These are phyloP conservation scores for Lactifluus echinatus DNA, from an alignment of 768 basidiomycete genomes.

Conservation along the genomic window DNA sequence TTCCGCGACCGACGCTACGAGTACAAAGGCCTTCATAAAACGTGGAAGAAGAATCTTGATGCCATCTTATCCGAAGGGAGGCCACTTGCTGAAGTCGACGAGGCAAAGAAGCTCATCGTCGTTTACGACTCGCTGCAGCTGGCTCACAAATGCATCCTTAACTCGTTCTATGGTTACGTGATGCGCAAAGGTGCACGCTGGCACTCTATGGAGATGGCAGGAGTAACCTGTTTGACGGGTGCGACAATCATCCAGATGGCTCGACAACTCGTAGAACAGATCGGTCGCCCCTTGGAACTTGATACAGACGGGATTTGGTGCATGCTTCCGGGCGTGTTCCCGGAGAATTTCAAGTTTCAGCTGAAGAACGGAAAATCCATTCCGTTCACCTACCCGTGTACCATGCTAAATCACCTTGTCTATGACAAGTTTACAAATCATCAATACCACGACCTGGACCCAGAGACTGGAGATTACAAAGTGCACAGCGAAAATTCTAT, in stretches of 20 bases:
- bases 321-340: constrained; percentile 97
- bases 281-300: constrained; percentile 92
- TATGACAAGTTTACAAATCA: constrained; percentile 94
- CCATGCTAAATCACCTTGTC: constrained; percentile 98
- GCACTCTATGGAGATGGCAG: constrained; percentile 99
- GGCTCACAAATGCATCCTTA: constrained; percentile 98
- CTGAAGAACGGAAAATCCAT: constrained; percentile 81
- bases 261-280: constrained; percentile 91
- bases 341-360: constrained; percentile 96
- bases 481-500: constrained; percentile 96
- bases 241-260: constrained; percentile 99
- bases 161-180: constrained; percentile 99
- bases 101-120: constrained; percentile 99
- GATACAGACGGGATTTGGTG: constrained; percentile 99
- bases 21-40: constrained; percentile 97
- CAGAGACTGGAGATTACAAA: constrained; percentile 73
- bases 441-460: constrained; percentile 91
- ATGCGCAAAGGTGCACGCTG: constrained; percentile 99
- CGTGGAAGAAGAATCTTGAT: constrained; percentile 98
- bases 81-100: constrained; percentile 80
- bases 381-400: constrained; percentile 92
- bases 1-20: constrained; percentile 98
- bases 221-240: constrained; percentile 96
- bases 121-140: constrained; percentile 97
- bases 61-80: constrained; percentile 54